These are phyloP conservation scores for Boletales sp. DNA, from an alignment of 768 basidiomycete genomes.

Conservation along the genomic window DNA sequence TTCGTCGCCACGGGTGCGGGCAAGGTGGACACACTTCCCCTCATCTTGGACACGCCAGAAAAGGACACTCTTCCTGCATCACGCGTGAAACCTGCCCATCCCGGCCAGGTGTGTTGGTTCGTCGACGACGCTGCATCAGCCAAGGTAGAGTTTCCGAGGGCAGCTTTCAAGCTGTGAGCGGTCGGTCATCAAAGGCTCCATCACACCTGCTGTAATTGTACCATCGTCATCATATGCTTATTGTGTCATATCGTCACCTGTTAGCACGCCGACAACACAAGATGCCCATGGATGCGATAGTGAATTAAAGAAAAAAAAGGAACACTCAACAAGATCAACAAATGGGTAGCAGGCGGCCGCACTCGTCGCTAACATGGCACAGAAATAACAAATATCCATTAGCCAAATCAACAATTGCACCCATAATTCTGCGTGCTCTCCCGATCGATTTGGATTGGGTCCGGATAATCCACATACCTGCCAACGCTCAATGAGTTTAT, in stretches of 20 bases:
- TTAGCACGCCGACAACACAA: slow-evolving; percentile 21
- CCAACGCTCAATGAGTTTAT: slow-evolving; percentile 11
- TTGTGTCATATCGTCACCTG: slow-evolving; percentile 12
- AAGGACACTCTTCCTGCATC: slow-evolving; percentile 68
- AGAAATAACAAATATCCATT: slow-evolving; percentile 24
- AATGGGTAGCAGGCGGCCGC: slow-evolving; percentile 30
- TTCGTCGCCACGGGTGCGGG: slow-evolving; percentile 85
- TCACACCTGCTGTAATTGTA: slow-evolving; percentile 24
- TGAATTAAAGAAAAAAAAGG: slow-evolving; percentile 21
- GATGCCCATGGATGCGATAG: slow-evolving; percentile 20
- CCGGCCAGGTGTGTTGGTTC: slow-evolving; percentile 94
- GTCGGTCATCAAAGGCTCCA: slow-evolving; percentile 2
- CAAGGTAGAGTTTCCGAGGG: slow-evolving; percentile 56
- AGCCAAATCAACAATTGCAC: slow-evolving; percentile 73
- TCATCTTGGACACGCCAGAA: slow-evolving; percentile 76
- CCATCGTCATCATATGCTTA: slow-evolving; percentile 11
- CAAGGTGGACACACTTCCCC: slow-evolving; percentile 73
- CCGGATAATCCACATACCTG: slow-evolving; percentile 98
- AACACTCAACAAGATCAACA: slow-evolving; percentile 32
- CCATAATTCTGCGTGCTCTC: slow-evolving; percentile 89
- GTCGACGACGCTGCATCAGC: slow-evolving; percentile 79
- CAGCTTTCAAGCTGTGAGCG: slow-evolving; percentile 51
- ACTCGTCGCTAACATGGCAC: slow-evolving; percentile 23
- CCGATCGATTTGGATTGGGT: slow-evolving; percentile 95
- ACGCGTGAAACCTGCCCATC: slow-evolving; percentile 69